Percentiles rank a stretch among this genome's conserved stretches.
Evolutionary conservation across 2,329 filamentous ascomycete genomes (phyloP).

Genomic region (Fusarium buxicola): DNA sequence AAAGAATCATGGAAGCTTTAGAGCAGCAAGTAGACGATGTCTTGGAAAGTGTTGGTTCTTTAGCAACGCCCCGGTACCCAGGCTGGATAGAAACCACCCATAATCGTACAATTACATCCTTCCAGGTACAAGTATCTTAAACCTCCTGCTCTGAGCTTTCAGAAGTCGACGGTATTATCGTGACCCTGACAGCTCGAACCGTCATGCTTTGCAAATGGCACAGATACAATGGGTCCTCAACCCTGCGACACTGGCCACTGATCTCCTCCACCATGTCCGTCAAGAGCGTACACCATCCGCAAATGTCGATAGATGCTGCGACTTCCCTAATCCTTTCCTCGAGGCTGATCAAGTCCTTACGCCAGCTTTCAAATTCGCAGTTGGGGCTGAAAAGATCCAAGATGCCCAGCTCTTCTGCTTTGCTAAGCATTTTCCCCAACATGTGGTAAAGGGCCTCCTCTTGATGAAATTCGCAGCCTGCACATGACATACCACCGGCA

Average conservation of each 20-base stretch:
- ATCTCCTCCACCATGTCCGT: slow-evolving; percentile 6
- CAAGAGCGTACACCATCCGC: slow-evolving; percentile 8
- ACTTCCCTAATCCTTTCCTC: slow-evolving; percentile 16
- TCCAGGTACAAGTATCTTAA: background rate
- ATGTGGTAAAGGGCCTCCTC: slow-evolving; percentile 8
- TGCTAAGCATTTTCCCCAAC: slow-evolving; percentile 28
- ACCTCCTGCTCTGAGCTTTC: slow-evolving; percentile 3
- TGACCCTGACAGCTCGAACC: slow-evolving; percentile 15
- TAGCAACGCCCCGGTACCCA: no score
- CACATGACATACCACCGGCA: background rate
- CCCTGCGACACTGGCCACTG: background rate
- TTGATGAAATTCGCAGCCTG: background rate
- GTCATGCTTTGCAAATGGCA: slow-evolving; percentile 9
- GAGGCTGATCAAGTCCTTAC: background rate
- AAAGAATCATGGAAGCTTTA: no score
- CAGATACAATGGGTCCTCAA: slow-evolving; percentile 16
- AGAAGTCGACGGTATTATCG: slow-evolving; percentile 1
- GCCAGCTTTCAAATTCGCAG: background rate
- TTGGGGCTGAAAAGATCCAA: slow-evolving; percentile 18
- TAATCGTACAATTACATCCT: background rate
- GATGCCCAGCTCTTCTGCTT: slow-evolving; percentile 12
- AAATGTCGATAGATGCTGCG: slow-evolving; percentile 15
- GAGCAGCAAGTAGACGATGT: no score
- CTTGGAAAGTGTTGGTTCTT: no score
- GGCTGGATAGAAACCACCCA: background rate